Base-by-base conservation (phyloP, 257 asterid species). In the Haberlea rhodopensis region DNA sequence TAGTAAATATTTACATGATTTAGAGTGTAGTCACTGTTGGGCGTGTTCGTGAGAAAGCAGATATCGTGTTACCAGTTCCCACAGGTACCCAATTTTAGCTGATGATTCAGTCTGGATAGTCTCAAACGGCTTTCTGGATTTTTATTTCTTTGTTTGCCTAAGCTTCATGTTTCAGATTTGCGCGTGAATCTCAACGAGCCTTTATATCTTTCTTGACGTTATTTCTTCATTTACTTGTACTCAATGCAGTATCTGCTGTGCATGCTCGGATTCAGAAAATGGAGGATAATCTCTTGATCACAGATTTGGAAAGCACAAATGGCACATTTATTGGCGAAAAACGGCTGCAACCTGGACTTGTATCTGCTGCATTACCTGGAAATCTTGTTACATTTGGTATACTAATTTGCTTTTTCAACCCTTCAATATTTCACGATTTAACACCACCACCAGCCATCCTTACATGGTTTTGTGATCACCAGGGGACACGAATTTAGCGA, bases 251-350 rank as follows among this genome's bases (percentile, higher is more conserved):
- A 22, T 91, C 98, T 25, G 88, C 67, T 57, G 24, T 80, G 46
- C 98, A 91, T 65, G 98, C 96, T 11, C 91, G 81, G 72, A 82
- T 91, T 60, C 82, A 78, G 85, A 88, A 78, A 77, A 71, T 85
- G 2, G 90, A 83, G 32, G 79, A 77, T 60, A 86, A 67, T 67
- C 94, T 91, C 3, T 66, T 88, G 74, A 72, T 91, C 19, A 86
- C 89, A 23, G 98, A 91, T 78, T 79, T 91, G 71, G 91, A 91
- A 76, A 86, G 96, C 94, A 91, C 98, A 31, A 91, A 91, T 23
- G 95, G 98, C 22, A 91, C 98, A 15, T 91, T 81, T 78, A 78
- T 91, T 1, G 94, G 71, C 19, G 95, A 84, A 62, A 86, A 62
- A 46, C 76, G 96, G 58, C 91, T 91, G 23, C 76, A 57, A 55